Conservation (phyloP, 2,329 filamentous ascomycete species). For the Sporothrix globosa region DNA sequence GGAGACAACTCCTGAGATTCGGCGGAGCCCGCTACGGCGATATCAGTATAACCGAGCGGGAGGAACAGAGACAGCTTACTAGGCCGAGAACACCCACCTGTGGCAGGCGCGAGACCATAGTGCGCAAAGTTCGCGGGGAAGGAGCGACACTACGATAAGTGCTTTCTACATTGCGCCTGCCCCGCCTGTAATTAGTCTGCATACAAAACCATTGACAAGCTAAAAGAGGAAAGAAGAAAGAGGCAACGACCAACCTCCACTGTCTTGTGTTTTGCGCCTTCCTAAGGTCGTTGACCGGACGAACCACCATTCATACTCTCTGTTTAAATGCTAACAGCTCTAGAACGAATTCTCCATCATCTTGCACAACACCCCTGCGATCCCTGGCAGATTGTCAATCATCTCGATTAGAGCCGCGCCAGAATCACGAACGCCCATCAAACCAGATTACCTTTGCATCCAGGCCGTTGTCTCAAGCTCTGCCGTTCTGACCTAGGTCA, state of each 20-base stretch:
- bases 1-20: neutral
- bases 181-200: neutral
- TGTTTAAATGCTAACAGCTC: neutral
- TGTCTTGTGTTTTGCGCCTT: neutral
- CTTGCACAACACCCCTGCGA: neutral
- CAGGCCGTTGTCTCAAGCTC: slow-evolving; percentile 19
- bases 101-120: neutral
- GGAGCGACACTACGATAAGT: slow-evolving; percentile 1
- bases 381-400: neutral
- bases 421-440: slow-evolving; percentile 16
- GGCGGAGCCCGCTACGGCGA: slow-evolving; percentile 21
- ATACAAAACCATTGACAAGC: neutral
- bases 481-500: slow-evolving; percentile 11
- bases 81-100: neutral
- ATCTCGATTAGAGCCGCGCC: slow-evolving; percentile 22
- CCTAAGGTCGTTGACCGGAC: too few species aligned
- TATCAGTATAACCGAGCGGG: slow-evolving; percentile 26
- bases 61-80: neutral
- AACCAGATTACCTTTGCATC: slow-evolving; percentile 4
- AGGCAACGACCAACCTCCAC: neutral
- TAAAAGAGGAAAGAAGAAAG: slow-evolving; percentile 7
- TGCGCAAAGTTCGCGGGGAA: slow-evolving; percentile 30
- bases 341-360: too few species aligned
- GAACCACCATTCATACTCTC: neutral
- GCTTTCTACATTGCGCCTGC: slow-evolving; percentile 2